phyloP scores from a whole-genome alignment of 208 protist genomes.

The Giardia muris region DNA sequence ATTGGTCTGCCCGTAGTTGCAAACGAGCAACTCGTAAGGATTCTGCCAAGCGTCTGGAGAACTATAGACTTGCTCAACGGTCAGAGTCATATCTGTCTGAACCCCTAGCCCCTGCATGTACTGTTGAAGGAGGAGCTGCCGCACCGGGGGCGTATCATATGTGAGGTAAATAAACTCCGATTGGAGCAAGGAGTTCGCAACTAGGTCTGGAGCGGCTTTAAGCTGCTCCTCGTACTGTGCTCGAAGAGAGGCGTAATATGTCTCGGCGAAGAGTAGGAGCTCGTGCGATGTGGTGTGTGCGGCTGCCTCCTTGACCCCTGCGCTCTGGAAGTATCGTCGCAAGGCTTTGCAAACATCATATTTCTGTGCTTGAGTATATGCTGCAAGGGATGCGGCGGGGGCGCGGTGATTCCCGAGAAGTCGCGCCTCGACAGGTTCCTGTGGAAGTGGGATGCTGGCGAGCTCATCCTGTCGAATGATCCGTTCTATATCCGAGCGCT shows the following conservation, averaged over 20 bases:
- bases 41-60: neutral
- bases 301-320: neutral
- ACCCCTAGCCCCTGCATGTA: neutral
- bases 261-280: neutral
- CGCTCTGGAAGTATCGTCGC: neutral
- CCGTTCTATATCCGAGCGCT: neutral
- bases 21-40: neutral
- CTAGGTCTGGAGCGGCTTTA: neutral
- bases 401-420: neutral
- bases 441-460: too few relatives aligned
- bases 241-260: neutral
- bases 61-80: neutral
- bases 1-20: neutral
- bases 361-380: neutral
- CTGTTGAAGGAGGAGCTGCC: neutral
- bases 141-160: neutral
- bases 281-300: neutral
- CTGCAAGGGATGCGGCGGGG: neutral
- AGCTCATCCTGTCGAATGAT: neutral
- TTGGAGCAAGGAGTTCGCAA: constrained; percentile 4
- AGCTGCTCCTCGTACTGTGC: neutral
- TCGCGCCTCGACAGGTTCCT: neutral
- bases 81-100: neutral
- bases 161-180: constrained; percentile 28
- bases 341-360: neutral